Conservation (phyloP, 2,329 filamentous ascomycete genomes). For the Sporothrix mexicana region DNA sequence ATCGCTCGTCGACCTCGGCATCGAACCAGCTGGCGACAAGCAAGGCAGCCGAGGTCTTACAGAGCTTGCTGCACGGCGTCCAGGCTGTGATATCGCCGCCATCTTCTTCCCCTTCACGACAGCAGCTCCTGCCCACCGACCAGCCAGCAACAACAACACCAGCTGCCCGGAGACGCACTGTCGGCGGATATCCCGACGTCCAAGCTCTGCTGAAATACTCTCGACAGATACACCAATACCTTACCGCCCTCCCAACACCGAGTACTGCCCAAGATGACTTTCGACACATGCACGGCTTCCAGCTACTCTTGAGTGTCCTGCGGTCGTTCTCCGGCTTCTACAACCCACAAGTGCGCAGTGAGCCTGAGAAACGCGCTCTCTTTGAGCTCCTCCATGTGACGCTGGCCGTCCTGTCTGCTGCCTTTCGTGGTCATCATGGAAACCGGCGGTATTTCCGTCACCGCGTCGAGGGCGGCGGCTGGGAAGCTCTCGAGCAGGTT, state of each 20-base stretch:
- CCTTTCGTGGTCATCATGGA: slow-evolving; percentile 78
- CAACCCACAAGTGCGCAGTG: slow-evolving; percentile 65
- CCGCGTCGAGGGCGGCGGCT: slow-evolving; percentile 76
- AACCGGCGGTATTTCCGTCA: slow-evolving; percentile 87
- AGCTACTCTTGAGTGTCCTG: slow-evolving; percentile 71
- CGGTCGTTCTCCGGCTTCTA: slow-evolving; percentile 77
- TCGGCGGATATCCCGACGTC: slow-evolving; percentile 55
- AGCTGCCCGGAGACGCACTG: slow-evolving; percentile 38
- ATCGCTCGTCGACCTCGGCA: slow-evolving; percentile 68
- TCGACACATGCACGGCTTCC: slow-evolving; percentile 78
- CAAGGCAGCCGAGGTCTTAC: slow-evolving; percentile 66
- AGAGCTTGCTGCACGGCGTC: slow-evolving; percentile 58
- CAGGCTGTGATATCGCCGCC: slow-evolving; percentile 44
- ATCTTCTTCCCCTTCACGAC: slow-evolving; percentile 27
- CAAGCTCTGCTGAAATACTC: slow-evolving; percentile 60
- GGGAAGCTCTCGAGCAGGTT: slow-evolving; percentile 75
- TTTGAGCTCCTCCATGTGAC: slow-evolving; percentile 73
- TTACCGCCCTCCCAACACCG: slow-evolving; percentile 55
- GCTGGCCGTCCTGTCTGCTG: slow-evolving; percentile 75
- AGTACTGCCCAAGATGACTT: slow-evolving; percentile 76
- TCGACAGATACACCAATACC: slow-evolving; percentile 69
- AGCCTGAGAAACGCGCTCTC: slow-evolving; percentile 67
- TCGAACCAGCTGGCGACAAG: slow-evolving; percentile 61
- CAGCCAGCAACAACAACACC: slow-evolving; percentile 29
- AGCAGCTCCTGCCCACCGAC: slow-evolving; percentile 16